Base-by-base conservation (phyloP, 208 protist species). In the Sergeia podlipaevii region DNA sequence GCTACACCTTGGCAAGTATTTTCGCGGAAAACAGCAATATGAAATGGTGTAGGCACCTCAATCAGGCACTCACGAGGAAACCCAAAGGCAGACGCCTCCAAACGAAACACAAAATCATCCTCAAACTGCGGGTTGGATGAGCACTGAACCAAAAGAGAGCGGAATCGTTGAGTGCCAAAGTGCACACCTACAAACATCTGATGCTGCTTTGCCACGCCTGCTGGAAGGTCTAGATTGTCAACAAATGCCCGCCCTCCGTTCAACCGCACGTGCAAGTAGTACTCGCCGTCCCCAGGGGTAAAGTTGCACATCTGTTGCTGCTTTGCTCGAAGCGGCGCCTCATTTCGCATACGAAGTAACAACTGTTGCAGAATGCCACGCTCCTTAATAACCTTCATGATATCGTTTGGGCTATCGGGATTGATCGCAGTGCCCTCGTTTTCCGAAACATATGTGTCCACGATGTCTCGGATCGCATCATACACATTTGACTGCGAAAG, bases 91-190 rank as follows among this genome's bases (percentile, higher is more conserved):
- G 68, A 73, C 5, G 80, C 70, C 30, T 97, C 88, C 26, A 97
- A 54, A n/a, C 74, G 62, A 41, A 97, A 78, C 24, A 97, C 51
- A 71, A 95, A 96, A 46, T 96, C 87, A 44, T 97, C 93, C 15
- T 74, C 72, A 60, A 96, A 96, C 7, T 26, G 8, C 17, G 93
- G 90, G 34, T 95, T 77, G 3, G 60, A 57, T 30, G 59, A 53
- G 51, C 74, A 85, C 2, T 70, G 44, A 38, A 71, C 49, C 28
- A 50, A 36, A 7, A 47, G 44, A 21, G 84, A 92, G 34, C 74
- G 38, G 50, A 89, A 95, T 29, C 90, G 45, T 54, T 97, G 93
- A 17, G 64, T 64, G 11, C 89, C 88, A 72, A 96, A 97, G n/a
- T 95, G 89, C 21, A 93, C 52, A 5, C 65, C 71, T 11, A 83